Evolutionary conservation across 2,329 filamentous ascomycete species (phyloP), one percentile per base, ranked within the genome.

Genomic region (Zymoseptoria crescenta): DNA sequence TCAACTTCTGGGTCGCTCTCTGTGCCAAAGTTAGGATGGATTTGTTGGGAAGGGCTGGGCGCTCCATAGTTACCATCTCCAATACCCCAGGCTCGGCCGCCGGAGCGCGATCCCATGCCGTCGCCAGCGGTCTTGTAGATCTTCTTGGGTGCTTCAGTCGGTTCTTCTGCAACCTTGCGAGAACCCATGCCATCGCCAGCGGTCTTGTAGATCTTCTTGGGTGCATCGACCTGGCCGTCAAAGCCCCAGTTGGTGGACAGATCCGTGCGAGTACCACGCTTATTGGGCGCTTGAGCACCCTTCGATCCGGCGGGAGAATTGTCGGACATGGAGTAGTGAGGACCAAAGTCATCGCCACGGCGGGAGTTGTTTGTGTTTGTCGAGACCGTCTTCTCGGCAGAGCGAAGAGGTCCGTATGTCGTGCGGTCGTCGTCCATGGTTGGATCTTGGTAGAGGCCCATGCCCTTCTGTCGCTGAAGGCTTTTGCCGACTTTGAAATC

Each of bases 271-370:
- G 55, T 55, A n/a, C 53, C 54, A 21, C 53, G 35, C 53, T 59
- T 63, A 52, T 58, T 60, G 8, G 52, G 20, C 27, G 56, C 28
- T 57, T 58, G 59, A 55, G 35, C 49, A 29, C 56, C 57, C 19
- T 62, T 62, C 5, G 57, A n/a, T 53, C 58, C 49, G 75, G 76
- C 35, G 85, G 83, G 61, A 8, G 69, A 68, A 49, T 84, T 79
- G 71, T 96, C 91, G 6, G 81, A 80, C 77, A 95, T 86, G 55
- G 80, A 80, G 78, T 91, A 96, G 67, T 96, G 89, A 20, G 85
- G 74, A 54, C 86, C 85, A 67, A 95, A 92, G 71, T 89, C 84
- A 74, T 92, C 90, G 69, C 80, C 81, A 57, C 89, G 87, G 73
- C 87, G 83, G 69, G 86, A 84, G 59, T 86, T 80, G 74, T 93